phyloP scores from a whole-genome alignment of 2,329 filamentous ascomycete genomes.

The Macroventuria anomochaeta region DNA sequence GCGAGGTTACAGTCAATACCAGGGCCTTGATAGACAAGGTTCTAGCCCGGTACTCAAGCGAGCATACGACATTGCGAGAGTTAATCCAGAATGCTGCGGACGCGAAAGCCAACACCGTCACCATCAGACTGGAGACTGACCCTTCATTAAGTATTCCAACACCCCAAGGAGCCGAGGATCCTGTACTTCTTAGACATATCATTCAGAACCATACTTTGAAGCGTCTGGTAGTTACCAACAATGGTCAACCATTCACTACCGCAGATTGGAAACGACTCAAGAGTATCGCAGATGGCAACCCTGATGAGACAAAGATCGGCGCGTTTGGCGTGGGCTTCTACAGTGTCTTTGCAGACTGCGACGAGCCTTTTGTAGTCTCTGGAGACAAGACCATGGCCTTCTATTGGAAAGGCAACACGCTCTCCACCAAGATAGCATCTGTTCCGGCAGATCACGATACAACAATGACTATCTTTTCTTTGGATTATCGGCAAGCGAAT shows the following conservation, averaged over 20 bases:
- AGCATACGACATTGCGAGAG: conserved; percentile 88
- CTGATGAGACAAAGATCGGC: conserved; percentile 98
- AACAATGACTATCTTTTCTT: conserved; percentile 84
- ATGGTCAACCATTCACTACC: conserved; percentile 84
- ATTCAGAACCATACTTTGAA: conserved; percentile 85
- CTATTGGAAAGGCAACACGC: conserved; percentile 98
- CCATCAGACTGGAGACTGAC: conserved; percentile 88
- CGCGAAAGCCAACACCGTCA: conserved; percentile 87
- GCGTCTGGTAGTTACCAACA: conserved; percentile 88
- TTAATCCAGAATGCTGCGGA: conserved; percentile 99
- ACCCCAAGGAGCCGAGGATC: conserved; percentile 69
- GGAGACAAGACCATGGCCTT: conserved; percentile 95
- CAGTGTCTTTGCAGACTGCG: conserved; percentile 96
- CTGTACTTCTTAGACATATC: conserved; percentile 79
- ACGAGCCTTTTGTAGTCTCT: conserved; percentile 95
- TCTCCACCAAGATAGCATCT: conserved; percentile 87
- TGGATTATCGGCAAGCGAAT: conserved; percentile 90
- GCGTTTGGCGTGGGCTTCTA: conserved; percentile 99
- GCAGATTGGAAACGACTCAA: conserved; percentile 95
- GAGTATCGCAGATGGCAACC: conserved; percentile 98
- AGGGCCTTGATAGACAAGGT: conserved; percentile 97
- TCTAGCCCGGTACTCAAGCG: conserved; percentile 91
- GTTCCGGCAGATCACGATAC: conserved; percentile 71
- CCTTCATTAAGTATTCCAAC: conserved; percentile 79
- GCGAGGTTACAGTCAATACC: conserved; percentile 97